Base-by-base conservation (phyloP, 805 yeast genomes). In the Teunomyces cretensis region DNA sequence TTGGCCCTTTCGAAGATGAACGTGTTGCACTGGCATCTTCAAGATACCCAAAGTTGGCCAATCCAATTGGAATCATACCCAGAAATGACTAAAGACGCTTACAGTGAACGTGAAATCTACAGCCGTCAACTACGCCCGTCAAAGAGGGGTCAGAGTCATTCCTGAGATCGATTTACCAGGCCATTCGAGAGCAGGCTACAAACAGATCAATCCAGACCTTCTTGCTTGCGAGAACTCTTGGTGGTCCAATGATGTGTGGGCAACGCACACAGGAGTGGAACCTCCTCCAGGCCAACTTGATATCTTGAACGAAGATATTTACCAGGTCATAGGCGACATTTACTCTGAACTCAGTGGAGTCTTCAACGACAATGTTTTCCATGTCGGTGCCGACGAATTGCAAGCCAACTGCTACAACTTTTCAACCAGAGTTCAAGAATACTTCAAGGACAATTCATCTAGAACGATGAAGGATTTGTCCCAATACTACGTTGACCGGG, bases 91-190 rank as follows among this genome's bases (percentile, higher is more conserved):
- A 41, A 58, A 8, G 76, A 62, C 52, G 73, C 75, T 7, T 72
- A 65, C 51, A 61, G 72, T 3, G 40, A 49, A 2, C 43, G 51
- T 7, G 70, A 70, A 43, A 47, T 53, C 6, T 71, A 64, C 49
- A 45, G 64, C 2, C 56, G 51, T 8, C 39, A 50, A 49, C 17
- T 70, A 68, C 52, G 75, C 71, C 3, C 45, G 48, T 9, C 53
- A 37, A 2, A 52, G 68, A 39, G 76, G 75, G n/a, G 66, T 71
- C 9, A 61, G 76, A 45, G 57, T 72, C 13, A 51, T 71, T 22
- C 75, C 76, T 6, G 76, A 71, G 49, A 49, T 71, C 26, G 76
- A 72, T 47, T 47, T 65, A 53, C 75, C 76, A 4, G 75, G 74
- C 1, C 76, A 72, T 48, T 56, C 73, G 12, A 52, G 64, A 24